These are phyloP conservation scores for Curvularia hawaiiensis DNA, from an alignment of 2,329 filamentous ascomycete genomes.

Conservation along the genomic window DNA sequence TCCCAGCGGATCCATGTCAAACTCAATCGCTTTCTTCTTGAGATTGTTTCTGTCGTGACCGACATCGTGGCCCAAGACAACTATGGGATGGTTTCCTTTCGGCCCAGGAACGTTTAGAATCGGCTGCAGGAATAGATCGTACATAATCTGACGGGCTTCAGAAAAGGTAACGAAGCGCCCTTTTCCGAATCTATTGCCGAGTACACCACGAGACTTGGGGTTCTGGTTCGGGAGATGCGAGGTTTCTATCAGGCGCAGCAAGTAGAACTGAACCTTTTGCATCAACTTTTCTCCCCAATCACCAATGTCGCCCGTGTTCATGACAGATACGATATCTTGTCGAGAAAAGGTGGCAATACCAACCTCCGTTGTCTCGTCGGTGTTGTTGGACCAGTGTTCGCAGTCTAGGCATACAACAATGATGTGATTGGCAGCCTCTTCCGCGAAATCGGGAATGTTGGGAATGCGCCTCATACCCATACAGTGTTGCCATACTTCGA, in stretches of 20 bases:
- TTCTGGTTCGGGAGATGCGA: slow-evolving; percentile 22
- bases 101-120: slow-evolving; percentile 14
- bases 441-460: slow-evolving; percentile 8
- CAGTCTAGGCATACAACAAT: slow-evolving; percentile 31
- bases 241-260: slow-evolving; percentile 28
- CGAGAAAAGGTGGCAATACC: slow-evolving; percentile 22
- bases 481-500: slow-evolving; percentile 12
- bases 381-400: slow-evolving; percentile 30
- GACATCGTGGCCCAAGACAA: slow-evolving; percentile 33
- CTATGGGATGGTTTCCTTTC: slow-evolving; percentile 23
- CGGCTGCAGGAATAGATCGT: slow-evolving; percentile 18
- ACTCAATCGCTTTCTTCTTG: slow-evolving; percentile 19
- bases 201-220: slow-evolving; percentile 12
- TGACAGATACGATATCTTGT: slow-evolving; percentile 4
- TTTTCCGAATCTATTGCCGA: slow-evolving; percentile 30
- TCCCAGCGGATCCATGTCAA: slow-evolving; percentile 13
- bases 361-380: slow-evolving; percentile 29
- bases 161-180: slow-evolving; percentile 25
- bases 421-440: slow-evolving; percentile 17
- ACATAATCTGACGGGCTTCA: slow-evolving; percentile 17
- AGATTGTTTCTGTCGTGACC: slow-evolving; percentile 27
- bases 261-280: slow-evolving; percentile 25
- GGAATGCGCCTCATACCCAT: slow-evolving; percentile 4
- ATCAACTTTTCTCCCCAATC: slow-evolving; percentile 26
- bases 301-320: slow-evolving; percentile 6